Conservation (phyloP, 139 green algal genomes). For the Chlorella sp. region DNA sequence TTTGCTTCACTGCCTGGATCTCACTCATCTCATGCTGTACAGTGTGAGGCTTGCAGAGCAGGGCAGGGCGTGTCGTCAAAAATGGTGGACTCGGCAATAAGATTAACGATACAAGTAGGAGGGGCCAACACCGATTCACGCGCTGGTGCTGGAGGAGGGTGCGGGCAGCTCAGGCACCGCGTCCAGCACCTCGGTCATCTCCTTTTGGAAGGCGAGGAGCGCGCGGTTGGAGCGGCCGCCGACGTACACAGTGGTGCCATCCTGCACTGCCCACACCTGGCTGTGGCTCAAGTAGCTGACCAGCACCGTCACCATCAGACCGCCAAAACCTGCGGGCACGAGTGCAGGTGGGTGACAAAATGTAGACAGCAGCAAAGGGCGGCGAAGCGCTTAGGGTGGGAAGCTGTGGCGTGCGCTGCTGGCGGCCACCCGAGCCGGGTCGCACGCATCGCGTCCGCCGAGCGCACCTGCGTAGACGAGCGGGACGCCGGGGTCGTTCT, state of each 20-base stretch:
- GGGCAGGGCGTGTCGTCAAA: not conserved
- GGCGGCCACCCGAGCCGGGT: not conserved
- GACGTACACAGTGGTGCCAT: constrained; percentile 67
- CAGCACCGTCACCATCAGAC: constrained; percentile 91
- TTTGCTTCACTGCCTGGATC: too few species aligned
- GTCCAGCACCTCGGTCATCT: constrained; percentile 71
- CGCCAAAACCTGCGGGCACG: constrained; percentile 51
- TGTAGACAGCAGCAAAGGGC: not conserved
- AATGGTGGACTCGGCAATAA: too few species aligned
- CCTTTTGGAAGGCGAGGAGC: constrained; percentile 69
- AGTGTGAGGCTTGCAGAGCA: too few species aligned
- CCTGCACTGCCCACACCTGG: constrained; percentile 57
- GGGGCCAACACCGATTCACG: too few species aligned
- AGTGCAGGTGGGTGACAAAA: constrained; percentile 15
- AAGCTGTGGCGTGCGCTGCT: not conserved
- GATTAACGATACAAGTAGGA: too few species aligned
- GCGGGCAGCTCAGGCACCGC: constrained; percentile 64
- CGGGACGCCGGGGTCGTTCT: constrained; percentile 92
- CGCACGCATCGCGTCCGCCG: not conserved
- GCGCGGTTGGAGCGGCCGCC: constrained; percentile 81
- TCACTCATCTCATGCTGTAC: too few species aligned
- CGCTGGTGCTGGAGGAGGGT: too few species aligned
- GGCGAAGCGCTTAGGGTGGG: not conserved
- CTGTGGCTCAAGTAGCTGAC: constrained; percentile 93
- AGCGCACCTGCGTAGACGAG: constrained; percentile 81